Conservation (phyloP, 129 eudicot genomes). For the Arctium lappa region DNA sequence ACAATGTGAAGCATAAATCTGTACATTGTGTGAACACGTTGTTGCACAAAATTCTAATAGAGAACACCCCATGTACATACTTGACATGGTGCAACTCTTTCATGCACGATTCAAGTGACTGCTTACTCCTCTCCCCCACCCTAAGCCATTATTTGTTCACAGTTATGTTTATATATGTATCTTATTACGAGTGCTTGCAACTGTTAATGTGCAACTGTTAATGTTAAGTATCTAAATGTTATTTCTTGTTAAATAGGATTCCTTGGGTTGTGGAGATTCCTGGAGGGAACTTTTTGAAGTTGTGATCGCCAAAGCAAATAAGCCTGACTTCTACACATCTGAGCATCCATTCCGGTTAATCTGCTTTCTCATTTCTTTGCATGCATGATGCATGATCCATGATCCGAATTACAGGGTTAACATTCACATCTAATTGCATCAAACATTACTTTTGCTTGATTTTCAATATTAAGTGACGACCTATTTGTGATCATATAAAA, state of each 20-base stretch:
- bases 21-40: not conserved
- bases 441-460: not conserved
- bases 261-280: conserved; percentile 77
- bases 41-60: not conserved
- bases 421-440: not conserved
- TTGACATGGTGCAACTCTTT: not conserved
- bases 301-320: conserved; percentile 96
- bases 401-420: not conserved
- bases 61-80: not conserved
- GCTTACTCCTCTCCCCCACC: not conserved
- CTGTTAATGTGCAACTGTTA: not conserved
- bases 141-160: not conserved
- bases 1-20: not conserved
- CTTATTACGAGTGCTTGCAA: not conserved
- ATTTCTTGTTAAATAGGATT: conserved; percentile 52
- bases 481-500: not conserved
- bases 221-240: conserved; percentile 11
- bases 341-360: conserved; percentile 95
- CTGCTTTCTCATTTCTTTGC: conserved; percentile 16
- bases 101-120: not conserved
- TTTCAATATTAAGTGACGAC: not conserved
- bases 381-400: not conserved
- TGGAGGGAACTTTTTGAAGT: conserved; percentile 99
- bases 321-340: conserved; percentile 93
- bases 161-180: not conserved